Evolutionary conservation across 345 rosid genomes (phyloP), one percentile per base, ranked within the genome.

Genomic region (Durio zibethinus): DNA sequence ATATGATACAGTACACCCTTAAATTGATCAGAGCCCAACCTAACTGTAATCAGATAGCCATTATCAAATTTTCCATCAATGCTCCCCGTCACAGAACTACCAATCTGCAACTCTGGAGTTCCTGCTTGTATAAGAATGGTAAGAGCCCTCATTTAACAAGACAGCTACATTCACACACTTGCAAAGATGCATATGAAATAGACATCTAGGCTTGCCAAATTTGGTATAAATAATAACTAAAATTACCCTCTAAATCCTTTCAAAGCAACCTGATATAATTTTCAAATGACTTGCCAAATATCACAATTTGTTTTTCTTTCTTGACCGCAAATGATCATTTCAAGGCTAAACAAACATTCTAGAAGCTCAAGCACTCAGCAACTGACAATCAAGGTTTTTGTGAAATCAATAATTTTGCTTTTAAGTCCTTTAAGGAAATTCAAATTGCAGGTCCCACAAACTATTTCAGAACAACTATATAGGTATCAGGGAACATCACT

Each of bases 21-120:
- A 21, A 92, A 84, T 80, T 87, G 83, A 42, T 84, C 75, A 72
- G 90, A 50, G 40, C 92, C 94, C 79, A 88, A 15, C 76, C 80
- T 81, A 74, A 91, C 83, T 2, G 88, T 91, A 63, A 92, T 83
- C 64, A 94, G 80, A 81, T 91, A 92, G 42, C 93, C 97, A 57
- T 61, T 82, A 47, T 94, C 99, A 45, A 94, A 93, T 80, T 94
- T 94, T 59, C 89, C 98, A 73, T 94, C 99, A 73, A 94, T 92
- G 40, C 61, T 69, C 83, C 99, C 99, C 0, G 67, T 68, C 78
- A 91, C 89, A 16, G 85, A 80, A 84, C 78, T 76, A 54, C 99
- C 97, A 79, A 75, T 74, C 68, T 76, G 79, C 89, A 87, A 78
- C 50, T 85, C 82, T 7, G 72, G 54, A 75, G 70, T 74, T 75